Conservation (phyloP, 306 rosid species). For the Citrullus mucosospermus region DNA sequence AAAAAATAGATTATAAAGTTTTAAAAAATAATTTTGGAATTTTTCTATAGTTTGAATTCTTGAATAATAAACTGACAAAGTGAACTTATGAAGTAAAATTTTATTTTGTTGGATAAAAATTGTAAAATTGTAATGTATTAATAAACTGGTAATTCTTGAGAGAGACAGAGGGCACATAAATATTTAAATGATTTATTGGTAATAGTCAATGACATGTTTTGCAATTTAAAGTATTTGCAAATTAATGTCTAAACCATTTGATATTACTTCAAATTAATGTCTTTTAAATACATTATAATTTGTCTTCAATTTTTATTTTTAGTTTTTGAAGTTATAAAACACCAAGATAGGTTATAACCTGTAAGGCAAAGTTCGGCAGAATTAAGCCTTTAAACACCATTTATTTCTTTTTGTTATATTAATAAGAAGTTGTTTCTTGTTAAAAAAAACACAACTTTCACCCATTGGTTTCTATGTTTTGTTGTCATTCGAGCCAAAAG, state of each 20-base stretch:
- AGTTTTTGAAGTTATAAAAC: not conserved
- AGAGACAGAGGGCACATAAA: not conserved
- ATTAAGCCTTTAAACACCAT: too few relatives aligned
- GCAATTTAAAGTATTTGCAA: not conserved
- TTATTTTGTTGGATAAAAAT: not conserved
- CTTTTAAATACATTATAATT: too few relatives aligned
- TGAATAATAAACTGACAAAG: not conserved
- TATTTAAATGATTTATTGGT: not conserved
- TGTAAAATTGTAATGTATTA: not conserved
- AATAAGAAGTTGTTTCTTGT: too few relatives aligned
- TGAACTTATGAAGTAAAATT: not conserved
- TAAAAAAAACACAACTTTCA: too few relatives aligned
- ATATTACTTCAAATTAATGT: too few relatives aligned
- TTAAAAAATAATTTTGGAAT: not conserved
- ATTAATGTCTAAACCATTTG: too few relatives aligned
- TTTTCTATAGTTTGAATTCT: not conserved
- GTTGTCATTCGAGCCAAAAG: too few relatives aligned
- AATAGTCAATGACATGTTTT: not conserved
- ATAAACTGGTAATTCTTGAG: not conserved
- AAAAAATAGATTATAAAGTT: not conserved
- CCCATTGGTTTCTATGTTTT: too few relatives aligned
- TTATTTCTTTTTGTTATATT: too few relatives aligned
- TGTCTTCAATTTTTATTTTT: too few relatives aligned
- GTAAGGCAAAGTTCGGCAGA: not conserved
- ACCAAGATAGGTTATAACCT: too few relatives aligned